Conservation (phyloP, 306 rosid genomes). For the Mimosa pudica region DNA sequence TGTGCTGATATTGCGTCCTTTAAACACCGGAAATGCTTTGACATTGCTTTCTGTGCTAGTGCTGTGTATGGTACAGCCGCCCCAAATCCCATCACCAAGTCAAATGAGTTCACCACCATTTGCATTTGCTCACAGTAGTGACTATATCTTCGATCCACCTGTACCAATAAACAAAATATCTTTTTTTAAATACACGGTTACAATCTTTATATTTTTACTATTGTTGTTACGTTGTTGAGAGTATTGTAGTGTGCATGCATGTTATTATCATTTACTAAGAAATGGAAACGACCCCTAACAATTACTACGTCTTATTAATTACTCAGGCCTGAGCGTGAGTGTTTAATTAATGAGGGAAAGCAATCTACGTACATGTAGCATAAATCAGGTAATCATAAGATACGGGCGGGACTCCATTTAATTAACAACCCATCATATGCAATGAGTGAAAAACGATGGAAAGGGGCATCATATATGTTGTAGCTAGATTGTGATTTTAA, state of each 20-base stretch:
- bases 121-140: constrained; percentile 96
- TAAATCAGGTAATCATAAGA: neutral
- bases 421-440: constrained; percentile 12
- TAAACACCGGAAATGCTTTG: constrained; percentile 91
- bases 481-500: constrained; percentile 7
- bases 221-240: neutral
- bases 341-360: constrained; percentile 30
- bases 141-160: constrained; percentile 96
- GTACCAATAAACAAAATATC: constrained; percentile 1
- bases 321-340: neutral
- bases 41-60: constrained; percentile 97
- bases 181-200: neutral
- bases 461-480: neutral
- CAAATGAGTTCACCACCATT: constrained; percentile 92
- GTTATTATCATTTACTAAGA: constrained; percentile 28
- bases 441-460: neutral
- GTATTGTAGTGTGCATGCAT: constrained; percentile 21
- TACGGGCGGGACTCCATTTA: neutral
- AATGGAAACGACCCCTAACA: constrained; percentile 12
- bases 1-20: constrained; percentile 76
- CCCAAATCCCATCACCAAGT: constrained; percentile 87
- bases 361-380: neutral
- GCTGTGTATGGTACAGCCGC: constrained; percentile 94
- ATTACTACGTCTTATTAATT: neutral
- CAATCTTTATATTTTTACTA: neutral